Evolutionary conservation across 2,329 filamentous ascomycete genomes (phyloP), one percentile per base, ranked within the genome.

Genomic region (Aspergillus tanneri): DNA sequence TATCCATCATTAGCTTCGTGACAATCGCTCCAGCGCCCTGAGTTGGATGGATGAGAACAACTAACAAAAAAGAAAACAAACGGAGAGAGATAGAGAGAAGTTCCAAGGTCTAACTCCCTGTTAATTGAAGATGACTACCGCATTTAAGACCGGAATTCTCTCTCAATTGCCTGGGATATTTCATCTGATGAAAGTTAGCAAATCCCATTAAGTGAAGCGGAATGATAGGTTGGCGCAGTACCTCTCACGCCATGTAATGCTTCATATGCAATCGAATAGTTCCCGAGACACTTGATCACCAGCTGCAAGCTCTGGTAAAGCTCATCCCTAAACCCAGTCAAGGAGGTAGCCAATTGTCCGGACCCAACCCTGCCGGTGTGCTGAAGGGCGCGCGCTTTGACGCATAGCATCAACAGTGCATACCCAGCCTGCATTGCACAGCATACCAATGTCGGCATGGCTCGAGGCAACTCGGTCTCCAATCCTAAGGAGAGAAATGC

Each of bases 391-490:
- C 49, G 32, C 2, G 53, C 47, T 42, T 61, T 56, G 8, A 57
- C 42, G 40, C 54, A 59, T 9, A 64, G 44, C 58, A 65, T 67
- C 18, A 66, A 32, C 48, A 67, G 49, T 5, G 59, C 57, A 35
- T 64, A 67, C 16, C 60, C 54, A 11, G 64, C 48, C 53, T 58
- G 56, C 52, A 55, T 53, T 7, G 46, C 53, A 10, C 56, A 58
- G 48, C 56, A 64, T n/a, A 61, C 60, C 30, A 65, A 59, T 0
- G 56, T 55, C 0, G 63, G 61, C 54, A 65, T 60, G 7, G 57
- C 63, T 5, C 63, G 59, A 2, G 63, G 60, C 12, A 52, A 35
- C 14, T 56, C 49, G 24, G 37, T 16, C 43, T 38, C 10, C 37
- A 49, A 2, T 22, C 39, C 35, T 44, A 22, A 46, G 40, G 19